phyloP scores from a whole-genome alignment of 2,329 filamentous ascomycete species.

The Alternaria arbusti region DNA sequence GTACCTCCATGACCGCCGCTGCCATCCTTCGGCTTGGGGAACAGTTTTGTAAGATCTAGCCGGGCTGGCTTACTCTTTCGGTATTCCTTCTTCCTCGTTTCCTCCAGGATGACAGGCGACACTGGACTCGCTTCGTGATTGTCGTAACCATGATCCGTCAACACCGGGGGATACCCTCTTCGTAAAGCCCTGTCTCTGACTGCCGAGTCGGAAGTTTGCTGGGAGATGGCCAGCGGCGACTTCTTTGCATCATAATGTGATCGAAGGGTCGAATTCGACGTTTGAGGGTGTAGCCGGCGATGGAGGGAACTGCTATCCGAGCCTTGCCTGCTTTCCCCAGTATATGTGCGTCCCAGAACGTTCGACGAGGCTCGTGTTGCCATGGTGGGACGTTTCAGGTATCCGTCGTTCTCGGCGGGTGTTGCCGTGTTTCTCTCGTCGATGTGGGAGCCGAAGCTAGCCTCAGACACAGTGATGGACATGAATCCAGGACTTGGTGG shows the following conservation, averaged over 20 bases:
- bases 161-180: constrained; percentile 45
- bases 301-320: constrained; percentile 40
- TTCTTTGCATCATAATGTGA: constrained; percentile 53
- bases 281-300: constrained; percentile 37
- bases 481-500: constrained; percentile 40
- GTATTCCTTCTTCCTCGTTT: constrained; percentile 25
- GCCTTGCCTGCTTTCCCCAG: constrained; percentile 27
- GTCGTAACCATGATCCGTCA: constrained; percentile 20
- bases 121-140: constrained; percentile 25
- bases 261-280: constrained; percentile 50
- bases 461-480: constrained; percentile 40
- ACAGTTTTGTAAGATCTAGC: constrained; percentile 53
- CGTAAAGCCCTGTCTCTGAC: constrained; percentile 52
- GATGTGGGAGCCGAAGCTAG: constrained; percentile 35
- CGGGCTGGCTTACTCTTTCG: constrained; percentile 46
- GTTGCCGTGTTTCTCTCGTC: constrained; percentile 29
- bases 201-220: constrained; percentile 54
- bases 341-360: constrained; percentile 33
- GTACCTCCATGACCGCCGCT: constrained; percentile 21
- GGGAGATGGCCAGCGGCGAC: constrained; percentile 51
- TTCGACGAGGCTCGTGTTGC: constrained; percentile 46
- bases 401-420: constrained; percentile 25
- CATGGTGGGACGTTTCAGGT: constrained; percentile 28
- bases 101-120: constrained; percentile 27
- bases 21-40: constrained; percentile 45